These are phyloP conservation scores for Aristolochia fimbriata DNA, from an alignment of 164 flowering plant genomes.

Conservation along the genomic window DNA sequence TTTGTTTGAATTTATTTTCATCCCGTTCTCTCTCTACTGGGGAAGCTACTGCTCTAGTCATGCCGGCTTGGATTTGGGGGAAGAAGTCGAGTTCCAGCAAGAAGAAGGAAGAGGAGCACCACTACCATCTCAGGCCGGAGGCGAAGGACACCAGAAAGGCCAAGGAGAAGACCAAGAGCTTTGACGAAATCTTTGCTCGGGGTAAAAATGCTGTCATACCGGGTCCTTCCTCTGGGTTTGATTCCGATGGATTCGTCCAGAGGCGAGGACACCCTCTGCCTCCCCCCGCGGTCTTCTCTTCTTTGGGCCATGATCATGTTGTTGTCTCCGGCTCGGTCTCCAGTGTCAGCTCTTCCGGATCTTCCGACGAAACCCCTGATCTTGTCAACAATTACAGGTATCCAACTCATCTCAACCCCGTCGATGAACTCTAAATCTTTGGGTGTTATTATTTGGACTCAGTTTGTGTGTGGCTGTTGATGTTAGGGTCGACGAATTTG, in stretches of 20 bases:
- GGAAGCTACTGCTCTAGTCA: background rate
- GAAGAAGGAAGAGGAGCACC: conserved; percentile 21
- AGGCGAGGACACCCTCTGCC: conserved; percentile 61
- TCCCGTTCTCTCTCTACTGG: background rate
- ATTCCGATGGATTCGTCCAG: conserved; percentile 35
- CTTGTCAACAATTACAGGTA: conserved; percentile 25
- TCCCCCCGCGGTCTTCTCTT: conserved; percentile 31
- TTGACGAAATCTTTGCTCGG: conserved; percentile 22
- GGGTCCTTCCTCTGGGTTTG: conserved; percentile 38
- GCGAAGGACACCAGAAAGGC: background rate
- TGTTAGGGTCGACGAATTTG: no score
- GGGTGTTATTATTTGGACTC: no score
- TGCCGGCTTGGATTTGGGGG: conserved; percentile 57
- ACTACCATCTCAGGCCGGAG: conserved; percentile 14
- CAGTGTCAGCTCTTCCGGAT: conserved; percentile 72
- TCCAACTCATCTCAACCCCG: background rate
- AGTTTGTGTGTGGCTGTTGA: no score
- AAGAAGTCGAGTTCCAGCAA: conserved; percentile 28
- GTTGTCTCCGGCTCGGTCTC: conserved; percentile 51
- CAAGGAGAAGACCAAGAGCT: conserved; percentile 26
- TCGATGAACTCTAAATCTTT: no score
- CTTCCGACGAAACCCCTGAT: conserved; percentile 51
- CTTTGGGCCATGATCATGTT: conserved; percentile 20
- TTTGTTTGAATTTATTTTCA: no score
- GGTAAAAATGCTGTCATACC: background rate